Evolutionary conservation across 345 rosid species (phyloP).

Genomic region (Abelmoschus esculentus): DNA sequence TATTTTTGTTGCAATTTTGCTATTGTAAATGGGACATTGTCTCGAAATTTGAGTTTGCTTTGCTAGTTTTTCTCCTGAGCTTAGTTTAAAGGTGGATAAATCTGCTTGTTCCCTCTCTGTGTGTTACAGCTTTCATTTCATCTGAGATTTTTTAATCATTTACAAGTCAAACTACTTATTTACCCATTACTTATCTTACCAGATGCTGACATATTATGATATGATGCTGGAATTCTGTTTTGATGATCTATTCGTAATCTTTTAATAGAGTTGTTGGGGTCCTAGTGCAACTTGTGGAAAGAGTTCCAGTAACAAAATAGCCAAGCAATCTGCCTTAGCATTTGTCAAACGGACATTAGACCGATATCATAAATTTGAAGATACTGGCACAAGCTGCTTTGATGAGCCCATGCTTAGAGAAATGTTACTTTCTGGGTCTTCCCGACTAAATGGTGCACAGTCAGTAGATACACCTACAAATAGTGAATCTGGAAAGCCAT

Average conservation of each 20-base stretch:
- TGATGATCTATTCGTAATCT: slow-evolving; percentile 12
- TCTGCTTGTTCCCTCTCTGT: not conserved
- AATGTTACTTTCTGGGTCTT: slow-evolving; percentile 44
- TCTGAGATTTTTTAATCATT: not conserved
- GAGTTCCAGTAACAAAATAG: slow-evolving; percentile 67
- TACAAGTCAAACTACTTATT: not conserved
- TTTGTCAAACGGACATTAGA: slow-evolving; percentile 72
- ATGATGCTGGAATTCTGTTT: not conserved
- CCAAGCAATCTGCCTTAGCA: slow-evolving; percentile 79
- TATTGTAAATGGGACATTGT: not conserved
- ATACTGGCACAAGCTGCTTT: slow-evolving; percentile 77
- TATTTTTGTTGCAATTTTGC: slow-evolving; percentile 2
- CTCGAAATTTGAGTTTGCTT: not conserved
- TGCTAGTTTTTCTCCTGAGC: not conserved
- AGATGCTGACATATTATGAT: not conserved
- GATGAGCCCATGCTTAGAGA: slow-evolving; percentile 63
- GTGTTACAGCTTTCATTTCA: not conserved
- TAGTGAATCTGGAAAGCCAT: slow-evolving; percentile 39
- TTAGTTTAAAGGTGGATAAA: not conserved
- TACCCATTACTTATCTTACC: not conserved
- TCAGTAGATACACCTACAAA: slow-evolving; percentile 32
- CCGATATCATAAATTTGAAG: slow-evolving; percentile 65
- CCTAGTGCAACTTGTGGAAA: slow-evolving; percentile 38
- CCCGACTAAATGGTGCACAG: slow-evolving; percentile 29
- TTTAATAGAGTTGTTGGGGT: slow-evolving; percentile 58